Base-by-base conservation (phyloP, 2,329 filamentous ascomycete species). In the Diaporthe citrichinensis region DNA sequence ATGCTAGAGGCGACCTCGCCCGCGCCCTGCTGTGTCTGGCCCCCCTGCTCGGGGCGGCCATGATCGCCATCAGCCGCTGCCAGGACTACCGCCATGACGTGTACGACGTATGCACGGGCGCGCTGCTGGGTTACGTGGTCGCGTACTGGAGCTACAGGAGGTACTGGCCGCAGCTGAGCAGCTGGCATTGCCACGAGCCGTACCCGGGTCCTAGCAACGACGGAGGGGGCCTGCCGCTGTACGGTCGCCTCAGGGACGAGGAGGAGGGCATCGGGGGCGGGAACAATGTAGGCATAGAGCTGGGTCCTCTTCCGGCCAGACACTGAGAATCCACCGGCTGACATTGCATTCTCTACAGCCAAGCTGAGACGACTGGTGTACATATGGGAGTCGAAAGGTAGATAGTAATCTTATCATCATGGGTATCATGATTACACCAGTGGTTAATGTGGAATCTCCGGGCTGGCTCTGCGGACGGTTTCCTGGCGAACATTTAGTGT, bases 51-150 rank as follows among this genome's bases (percentile, higher is more conserved):
- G 91, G 90, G 12, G 93, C 92, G 2, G 86, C 88, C n/a, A 85
- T 93, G 83, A 92, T 94, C 78, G 92, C 92, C 58, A 92, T 94
- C 75, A 92, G 91, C 61, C 87, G 93, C 9, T 93, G 91, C 78
- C 89, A 94, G 82, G 92, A 94, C 82, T 94, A 94, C 80, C 85
- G 93, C 67, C 92, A 94, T 79, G 92, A 94, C 78, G 92, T 93
- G 3, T 93, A 92, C 77, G 92, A 94, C 80, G 92, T 94, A 17
- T 89, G 87, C 69, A 87, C 89, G 8, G 92, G 93, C 0, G 89
- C 90, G 0, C 81, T 89, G 36, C 84, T 94, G 20, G 93, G 92
- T 4, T 89, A 89, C 81, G 82, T 84, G 5, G 84, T 93, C 41
- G 89, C 91, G 3, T 91, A 91, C 80, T 93, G 91, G 87, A 93